A percentile compares a stretch with the other conserved stretches of the same genome.
Evolutionary conservation across 78 protist genomes (phyloP).

Genomic region (Guillardia theta): DNA sequence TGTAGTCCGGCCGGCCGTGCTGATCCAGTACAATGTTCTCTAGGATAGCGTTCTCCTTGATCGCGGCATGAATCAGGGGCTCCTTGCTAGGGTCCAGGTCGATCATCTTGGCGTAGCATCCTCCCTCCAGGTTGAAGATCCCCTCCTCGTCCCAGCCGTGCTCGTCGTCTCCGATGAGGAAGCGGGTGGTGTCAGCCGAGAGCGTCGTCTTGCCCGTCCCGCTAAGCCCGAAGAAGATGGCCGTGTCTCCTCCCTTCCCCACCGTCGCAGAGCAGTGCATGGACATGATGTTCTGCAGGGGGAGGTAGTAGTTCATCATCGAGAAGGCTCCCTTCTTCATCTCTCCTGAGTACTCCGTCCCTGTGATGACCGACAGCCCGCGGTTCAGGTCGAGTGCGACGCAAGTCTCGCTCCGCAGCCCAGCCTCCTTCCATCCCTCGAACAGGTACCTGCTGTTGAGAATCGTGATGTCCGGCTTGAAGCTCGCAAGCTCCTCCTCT

Average conservation of each 20-base stretch:
- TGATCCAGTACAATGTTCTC: constrained; percentile 87
- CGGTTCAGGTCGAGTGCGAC: background rate
- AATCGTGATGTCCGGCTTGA: background rate
- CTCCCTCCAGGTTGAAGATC: constrained; percentile 88
- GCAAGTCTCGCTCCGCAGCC: background rate
- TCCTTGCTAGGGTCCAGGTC: constrained; percentile 81
- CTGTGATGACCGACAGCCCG: background rate
- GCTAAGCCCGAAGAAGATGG: constrained; percentile 91
- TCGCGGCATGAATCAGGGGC: constrained; percentile 94
- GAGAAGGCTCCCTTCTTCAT: constrained; percentile 96
- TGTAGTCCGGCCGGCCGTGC: constrained; percentile 50
- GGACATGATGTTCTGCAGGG: constrained; percentile 82
- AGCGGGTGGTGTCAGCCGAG: constrained; percentile 89
- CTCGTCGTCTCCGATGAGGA: constrained; percentile 97
- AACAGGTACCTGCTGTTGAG: background rate
- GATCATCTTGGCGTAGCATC: constrained; percentile 96
- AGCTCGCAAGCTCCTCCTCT: background rate
- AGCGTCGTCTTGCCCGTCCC: constrained; percentile 98
- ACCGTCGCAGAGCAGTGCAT: constrained; percentile 86
- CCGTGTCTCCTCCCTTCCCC: constrained; percentile 57
- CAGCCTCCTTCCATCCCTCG: constrained; percentile 10
- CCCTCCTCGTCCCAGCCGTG: constrained; percentile 93
- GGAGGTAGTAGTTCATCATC: constrained; percentile 87
- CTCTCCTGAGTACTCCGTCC: constrained; percentile 87
- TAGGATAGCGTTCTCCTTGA: constrained; percentile 74